Evolutionary conservation across 208 protist species (phyloP), one percentile per base, ranked within the genome.

Genomic region (Leishmania braziliensis): DNA sequence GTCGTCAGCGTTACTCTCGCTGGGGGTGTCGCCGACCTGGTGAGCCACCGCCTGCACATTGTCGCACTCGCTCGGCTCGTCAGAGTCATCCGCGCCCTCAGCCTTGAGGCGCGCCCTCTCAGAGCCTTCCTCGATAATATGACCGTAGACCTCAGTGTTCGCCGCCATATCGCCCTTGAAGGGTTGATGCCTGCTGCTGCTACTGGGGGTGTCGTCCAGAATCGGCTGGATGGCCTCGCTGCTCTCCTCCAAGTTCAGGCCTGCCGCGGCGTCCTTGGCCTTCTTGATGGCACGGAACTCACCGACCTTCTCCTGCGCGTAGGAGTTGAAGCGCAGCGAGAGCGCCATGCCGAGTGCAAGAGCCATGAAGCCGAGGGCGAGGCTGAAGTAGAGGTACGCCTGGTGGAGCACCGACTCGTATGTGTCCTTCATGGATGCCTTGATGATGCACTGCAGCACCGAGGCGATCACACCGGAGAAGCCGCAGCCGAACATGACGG

Each of bases 401-500:
- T 95, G 91, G 58, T 54, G 78, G 12, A 88, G 82, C 14, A 78
- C 75, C 46, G 84, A 80, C 1, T 88, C 80, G 77, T 93, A 93
- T 14, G 83, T 80, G 75, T 88, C 51, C 2, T 85, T 29, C 87
- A 96, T 92, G 36, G 91, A 89, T 0, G 82, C 93, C 81, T 97
- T 97, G 62, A 95, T 90, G 83, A 97, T 93, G 83, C 95, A 94
- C 87, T 95, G 93, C 79, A 97, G 82, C 75, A 88, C 74, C 0
- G 91, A 94, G 29, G 90, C 65, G 43, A 93, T 88, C 10, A 95
- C 86, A 39, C 95, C 95, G 16, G 90, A 94, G 79, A 93, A 89
- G 71, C 90, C 91, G 63, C 89, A 94, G 78, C 96, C 96, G 84
- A 93, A 91, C 95, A 98, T 98, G 54, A 97, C 78, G 18, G 92